These are phyloP conservation scores for Metschnikowia gruessii DNA, from an alignment of 805 yeast genomes.

Conservation along the genomic window DNA sequence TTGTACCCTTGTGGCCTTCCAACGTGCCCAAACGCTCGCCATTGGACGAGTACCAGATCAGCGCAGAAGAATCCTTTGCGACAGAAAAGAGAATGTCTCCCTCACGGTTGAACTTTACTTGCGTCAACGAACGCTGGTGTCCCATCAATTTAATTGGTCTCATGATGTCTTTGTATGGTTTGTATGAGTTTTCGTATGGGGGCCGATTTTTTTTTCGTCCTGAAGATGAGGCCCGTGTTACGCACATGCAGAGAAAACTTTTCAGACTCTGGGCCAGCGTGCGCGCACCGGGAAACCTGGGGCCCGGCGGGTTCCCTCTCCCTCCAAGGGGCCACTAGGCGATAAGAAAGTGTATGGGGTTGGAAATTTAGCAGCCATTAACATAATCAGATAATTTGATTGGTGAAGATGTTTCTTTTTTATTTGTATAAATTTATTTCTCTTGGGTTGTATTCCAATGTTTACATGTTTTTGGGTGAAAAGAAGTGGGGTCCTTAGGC, in stretches of 20 bases:
- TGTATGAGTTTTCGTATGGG: too few species aligned
- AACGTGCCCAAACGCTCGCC: conserved; percentile 97
- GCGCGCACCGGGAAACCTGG: conserved; percentile 6
- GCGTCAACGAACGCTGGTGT: conserved; percentile 96
- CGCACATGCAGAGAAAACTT: conserved; percentile 4
- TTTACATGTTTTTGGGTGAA: too few species aligned
- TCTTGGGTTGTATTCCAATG: too few species aligned
- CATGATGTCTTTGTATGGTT: conserved; percentile 23
- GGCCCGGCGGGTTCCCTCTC: too few species aligned
- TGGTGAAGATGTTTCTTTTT: neutral
- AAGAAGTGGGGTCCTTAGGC: too few species aligned
- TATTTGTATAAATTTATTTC: neutral
- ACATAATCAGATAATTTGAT: too few species aligned
- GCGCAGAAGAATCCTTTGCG: conserved; percentile 85
- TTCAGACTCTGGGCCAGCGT: conserved; percentile 1
- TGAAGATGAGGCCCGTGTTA: neutral
- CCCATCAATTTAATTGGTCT: conserved; percentile 72
- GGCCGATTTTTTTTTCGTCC: too few species aligned
- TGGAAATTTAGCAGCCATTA: too few species aligned
- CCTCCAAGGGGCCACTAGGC: too few species aligned
- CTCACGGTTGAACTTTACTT: conserved; percentile 90
- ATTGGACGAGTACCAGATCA: conserved; percentile 90
- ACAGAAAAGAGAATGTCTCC: conserved; percentile 93
- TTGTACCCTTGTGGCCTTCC: conserved; percentile 81
- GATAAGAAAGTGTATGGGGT: too few species aligned